Percentiles rank a stretch among this genome's conserved stretches.
Conservation (phyloP, 1,139 yeast species). For the Geotrichum candidum region DNA sequence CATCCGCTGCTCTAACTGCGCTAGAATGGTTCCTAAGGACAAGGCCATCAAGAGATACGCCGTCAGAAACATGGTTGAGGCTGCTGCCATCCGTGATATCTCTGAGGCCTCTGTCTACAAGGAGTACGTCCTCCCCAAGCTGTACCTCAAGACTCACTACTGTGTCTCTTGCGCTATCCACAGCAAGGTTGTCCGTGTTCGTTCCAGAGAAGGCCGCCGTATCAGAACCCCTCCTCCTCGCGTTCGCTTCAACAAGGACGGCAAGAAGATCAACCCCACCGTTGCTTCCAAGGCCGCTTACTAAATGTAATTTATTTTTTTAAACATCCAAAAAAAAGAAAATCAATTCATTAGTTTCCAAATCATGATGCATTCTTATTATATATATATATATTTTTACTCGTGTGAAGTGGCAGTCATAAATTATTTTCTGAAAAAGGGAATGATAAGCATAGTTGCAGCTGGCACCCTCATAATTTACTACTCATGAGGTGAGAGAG, state of each 20-base stretch:
- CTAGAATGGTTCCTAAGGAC: slow-evolving; percentile 99
- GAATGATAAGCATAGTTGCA: not conserved
- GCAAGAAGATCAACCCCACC: slow-evolving; percentile 90
- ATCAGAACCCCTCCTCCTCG: slow-evolving; percentile 98
- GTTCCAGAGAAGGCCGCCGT: slow-evolving; percentile 98
- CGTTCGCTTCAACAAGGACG: slow-evolving; percentile 94
- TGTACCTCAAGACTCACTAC: slow-evolving; percentile 99
- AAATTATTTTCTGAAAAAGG: no score
- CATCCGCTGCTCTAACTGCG: slow-evolving; percentile 99
- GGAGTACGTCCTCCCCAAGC: slow-evolving; percentile 99
- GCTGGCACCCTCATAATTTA: not conserved
- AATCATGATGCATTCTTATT: not conserved
- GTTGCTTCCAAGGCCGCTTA: slow-evolving; percentile 95
- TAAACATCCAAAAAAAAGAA: not conserved
- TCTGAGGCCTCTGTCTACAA: slow-evolving; percentile 99
- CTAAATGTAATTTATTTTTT: slow-evolving; percentile 10
- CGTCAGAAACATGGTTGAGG: slow-evolving; percentile 99
- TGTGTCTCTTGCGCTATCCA: slow-evolving; percentile 99
- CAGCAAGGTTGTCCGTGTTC: slow-evolving; percentile 99
- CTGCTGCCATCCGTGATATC: slow-evolving; percentile 99
- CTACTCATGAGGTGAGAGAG: not conserved
- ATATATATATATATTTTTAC: not conserved
- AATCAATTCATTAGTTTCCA: not conserved
- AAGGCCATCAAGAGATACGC: slow-evolving; percentile 99
- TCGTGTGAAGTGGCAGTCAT: not conserved